Conservation (phyloP, 495 filamentous ascomycete genomes). For the Podospora comata region DNA sequence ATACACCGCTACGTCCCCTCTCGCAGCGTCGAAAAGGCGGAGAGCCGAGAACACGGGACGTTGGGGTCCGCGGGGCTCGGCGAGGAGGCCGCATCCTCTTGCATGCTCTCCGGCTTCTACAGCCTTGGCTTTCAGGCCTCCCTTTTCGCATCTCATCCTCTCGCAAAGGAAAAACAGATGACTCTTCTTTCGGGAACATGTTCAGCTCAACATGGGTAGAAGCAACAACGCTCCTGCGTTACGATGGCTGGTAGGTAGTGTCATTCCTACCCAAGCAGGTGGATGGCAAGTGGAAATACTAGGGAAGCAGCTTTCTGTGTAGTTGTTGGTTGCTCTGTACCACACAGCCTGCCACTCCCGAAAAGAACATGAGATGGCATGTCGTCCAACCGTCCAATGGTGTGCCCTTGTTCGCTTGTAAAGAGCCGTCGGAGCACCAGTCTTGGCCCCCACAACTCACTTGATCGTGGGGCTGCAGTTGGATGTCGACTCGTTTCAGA, state of each 20-base stretch:
- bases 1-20: neutral
- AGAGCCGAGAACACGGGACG: neutral
- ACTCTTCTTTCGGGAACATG: neutral
- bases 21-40: neutral
- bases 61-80: slow-evolving; percentile 3
- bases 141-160: neutral
- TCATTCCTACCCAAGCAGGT: neutral
- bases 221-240: neutral
- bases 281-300: neutral
- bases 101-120: neutral
- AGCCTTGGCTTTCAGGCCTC: neutral
- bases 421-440: neutral
- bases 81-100: neutral
- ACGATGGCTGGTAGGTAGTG: neutral
- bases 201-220: neutral
- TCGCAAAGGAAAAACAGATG: neutral
- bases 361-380: neutral
- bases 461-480: neutral
- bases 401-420: neutral
- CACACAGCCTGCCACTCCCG: neutral
- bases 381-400: neutral
- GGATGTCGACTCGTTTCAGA: neutral
- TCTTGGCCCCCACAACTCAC: slow-evolving; percentile 7
- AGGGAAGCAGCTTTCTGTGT: neutral
- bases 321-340: neutral